Conservation (phyloP, 179 eudicot genomes). For the Gypsophila paniculata region DNA sequence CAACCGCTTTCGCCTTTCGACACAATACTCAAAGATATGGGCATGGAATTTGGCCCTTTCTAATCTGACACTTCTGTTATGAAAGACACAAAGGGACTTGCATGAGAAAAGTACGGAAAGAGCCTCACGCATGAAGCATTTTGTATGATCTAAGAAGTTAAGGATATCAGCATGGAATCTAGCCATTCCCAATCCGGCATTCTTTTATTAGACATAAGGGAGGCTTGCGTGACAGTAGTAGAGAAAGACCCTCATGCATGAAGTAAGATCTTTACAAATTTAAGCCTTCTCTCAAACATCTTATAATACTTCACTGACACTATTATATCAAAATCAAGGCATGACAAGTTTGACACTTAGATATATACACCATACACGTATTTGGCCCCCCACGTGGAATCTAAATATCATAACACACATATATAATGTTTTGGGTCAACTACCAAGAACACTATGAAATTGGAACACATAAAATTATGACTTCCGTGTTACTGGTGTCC, state of each 20-base stretch:
- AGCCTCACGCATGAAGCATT: not conserved
- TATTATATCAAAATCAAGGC: not conserved
- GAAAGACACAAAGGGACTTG: not conserved
- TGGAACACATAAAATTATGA: not conserved
- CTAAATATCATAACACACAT: not conserved
- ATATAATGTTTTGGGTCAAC: not conserved
- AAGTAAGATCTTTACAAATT: not conserved
- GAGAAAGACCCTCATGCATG: not conserved
- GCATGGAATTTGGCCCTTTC: not conserved
- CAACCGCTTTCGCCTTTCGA: no score
- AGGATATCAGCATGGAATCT: not conserved
- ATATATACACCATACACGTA: not conserved
- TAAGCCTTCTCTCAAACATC: not conserved
- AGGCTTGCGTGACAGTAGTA: not conserved
- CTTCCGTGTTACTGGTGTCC: not conserved
- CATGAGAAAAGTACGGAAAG: not conserved
- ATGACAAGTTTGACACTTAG: not conserved
- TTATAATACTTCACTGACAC: not conserved
- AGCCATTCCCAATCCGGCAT: not conserved
- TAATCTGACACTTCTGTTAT: not conserved
- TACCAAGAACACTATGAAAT: not conserved
- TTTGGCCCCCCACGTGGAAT: no score
- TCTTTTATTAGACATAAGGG: not conserved
- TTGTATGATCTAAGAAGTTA: no score
- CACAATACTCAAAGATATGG: not conserved